Conservation (phyloP, 495 filamentous ascomycete genomes). For the Baudoinia panamericana region DNA sequence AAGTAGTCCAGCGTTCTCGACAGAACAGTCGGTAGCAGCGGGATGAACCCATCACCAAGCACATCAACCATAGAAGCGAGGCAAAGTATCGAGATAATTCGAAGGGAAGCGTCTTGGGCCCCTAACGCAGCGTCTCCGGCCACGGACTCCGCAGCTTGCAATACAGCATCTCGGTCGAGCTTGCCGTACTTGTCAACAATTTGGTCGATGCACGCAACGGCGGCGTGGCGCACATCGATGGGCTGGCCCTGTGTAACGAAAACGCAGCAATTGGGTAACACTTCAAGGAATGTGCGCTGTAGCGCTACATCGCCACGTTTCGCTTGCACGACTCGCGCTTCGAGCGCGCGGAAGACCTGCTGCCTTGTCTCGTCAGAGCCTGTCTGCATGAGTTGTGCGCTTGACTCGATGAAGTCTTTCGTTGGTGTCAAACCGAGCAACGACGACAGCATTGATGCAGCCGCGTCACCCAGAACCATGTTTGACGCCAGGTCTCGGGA, state of each 20-base stretch:
- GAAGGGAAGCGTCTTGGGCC: conserved; percentile 55
- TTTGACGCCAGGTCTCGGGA: conserved; percentile 9
- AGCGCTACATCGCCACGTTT: conserved; percentile 42
- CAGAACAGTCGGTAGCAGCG: conserved; percentile 63
- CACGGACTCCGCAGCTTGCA: conserved; percentile 54
- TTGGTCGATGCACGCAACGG: conserved; percentile 74
- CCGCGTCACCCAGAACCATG: conserved; percentile 40
- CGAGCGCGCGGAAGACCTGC: conserved; percentile 67
- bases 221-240: conserved; percentile 62
- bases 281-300: conserved; percentile 39
- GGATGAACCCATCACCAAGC: conserved; percentile 69
- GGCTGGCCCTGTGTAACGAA: conserved; percentile 54
- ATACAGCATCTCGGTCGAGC: conserved; percentile 56
- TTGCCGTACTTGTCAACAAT: conserved; percentile 88
- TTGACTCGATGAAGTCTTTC: conserved; percentile 69
- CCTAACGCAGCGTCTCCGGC: conserved; percentile 63
- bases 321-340: conserved; percentile 55
- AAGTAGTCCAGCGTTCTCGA: conserved; percentile 57
- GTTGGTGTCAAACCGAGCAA: conserved; percentile 69
- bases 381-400: conserved; percentile 61
- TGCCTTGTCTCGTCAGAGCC: conserved; percentile 58
- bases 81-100: conserved; percentile 72
- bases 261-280: conserved; percentile 60
- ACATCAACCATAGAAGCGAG: conserved; percentile 79
- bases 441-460: conserved; percentile 55